Base-by-base conservation (phyloP, 306 rosid species). In the Abrus precatorius region DNA sequence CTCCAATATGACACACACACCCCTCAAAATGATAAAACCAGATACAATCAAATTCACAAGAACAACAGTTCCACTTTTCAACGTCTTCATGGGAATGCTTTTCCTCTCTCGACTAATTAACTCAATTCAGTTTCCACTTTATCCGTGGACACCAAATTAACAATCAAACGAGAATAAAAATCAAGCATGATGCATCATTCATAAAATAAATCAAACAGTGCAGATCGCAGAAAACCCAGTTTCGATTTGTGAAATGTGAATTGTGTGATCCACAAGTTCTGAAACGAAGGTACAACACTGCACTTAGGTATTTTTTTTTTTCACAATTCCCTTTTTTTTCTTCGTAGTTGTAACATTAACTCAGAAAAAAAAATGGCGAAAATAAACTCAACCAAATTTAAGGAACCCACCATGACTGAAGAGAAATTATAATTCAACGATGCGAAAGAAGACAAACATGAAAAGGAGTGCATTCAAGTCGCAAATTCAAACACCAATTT, bases 271-370 rank as follows among this genome's bases (percentile, higher is more conserved):
- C 9, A 36, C 3, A 36, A 47, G 1, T 29, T 38, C 50, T 8
- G 8, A 52, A 52, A 80, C 43, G 50, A 36, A 72, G 11, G 63
- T 55, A 66, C 75, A 54, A 74, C 52, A 65, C 72, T 32, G 71
- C 44, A 50, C 61, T 20, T 33, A 32, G 5, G 1, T n/a, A n/a
- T 33, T 56, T 33, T 59, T 20, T 69, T 60, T 50, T 48, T 13
- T 44, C 71, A n/a, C n/a, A 30, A 43, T 68, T 44, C 69, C n/a
- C 60, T 55, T 7, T 62, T 33, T 61, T 36, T 36, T 36, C 40
- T 36, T 33, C 40, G 4, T 40, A 40, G 10, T 7, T 40, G 50
- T 32, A 43, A 44, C 1, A 67, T 44, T 9, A 72, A 32, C 40
- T 13, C 48, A 6, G 1, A 30, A 36, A 36, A 36, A 36, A 36